These are phyloP conservation scores for Isatis lusitanica DNA, from an alignment of 441 rosid genomes.

Conservation along the genomic window DNA sequence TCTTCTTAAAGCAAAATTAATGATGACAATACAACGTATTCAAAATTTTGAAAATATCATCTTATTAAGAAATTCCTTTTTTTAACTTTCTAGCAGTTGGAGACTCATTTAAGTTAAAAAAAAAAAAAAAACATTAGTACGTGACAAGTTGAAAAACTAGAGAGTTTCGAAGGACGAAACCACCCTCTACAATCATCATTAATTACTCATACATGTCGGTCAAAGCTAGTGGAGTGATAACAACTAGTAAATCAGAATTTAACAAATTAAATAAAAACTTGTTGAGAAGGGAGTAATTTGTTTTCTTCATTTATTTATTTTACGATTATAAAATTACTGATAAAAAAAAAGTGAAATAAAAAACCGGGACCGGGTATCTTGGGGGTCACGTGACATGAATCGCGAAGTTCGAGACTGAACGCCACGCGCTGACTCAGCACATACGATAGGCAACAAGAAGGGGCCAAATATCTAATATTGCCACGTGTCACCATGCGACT, in stretches of 20 bases:
- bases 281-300: background rate
- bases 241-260: background rate
- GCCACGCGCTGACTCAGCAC: constrained; percentile 57
- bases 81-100: background rate
- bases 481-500: constrained; percentile 47
- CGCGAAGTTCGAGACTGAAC: constrained; percentile 42
- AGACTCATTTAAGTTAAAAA: background rate
- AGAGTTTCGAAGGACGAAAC: background rate
- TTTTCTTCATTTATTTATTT: no score
- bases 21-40: background rate
- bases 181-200: constrained; percentile 2
- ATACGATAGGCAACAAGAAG: constrained; percentile 26
- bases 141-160: constrained; percentile 2
- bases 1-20: background rate
- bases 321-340: background rate
- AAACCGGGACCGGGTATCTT: constrained; percentile 68
- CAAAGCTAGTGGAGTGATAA: constrained; percentile 19
- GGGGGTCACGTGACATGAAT: constrained; percentile 76
- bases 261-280: background rate
- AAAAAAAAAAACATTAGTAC: background rate
- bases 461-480: constrained; percentile 8
- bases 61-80: background rate
- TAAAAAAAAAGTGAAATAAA: constrained; percentile 1
- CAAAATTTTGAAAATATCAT: background rate
- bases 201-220: constrained; percentile 20